phyloP scores from a whole-genome alignment of 2,329 filamentous ascomycete species.

The Trichocomaceae sp. region DNA sequence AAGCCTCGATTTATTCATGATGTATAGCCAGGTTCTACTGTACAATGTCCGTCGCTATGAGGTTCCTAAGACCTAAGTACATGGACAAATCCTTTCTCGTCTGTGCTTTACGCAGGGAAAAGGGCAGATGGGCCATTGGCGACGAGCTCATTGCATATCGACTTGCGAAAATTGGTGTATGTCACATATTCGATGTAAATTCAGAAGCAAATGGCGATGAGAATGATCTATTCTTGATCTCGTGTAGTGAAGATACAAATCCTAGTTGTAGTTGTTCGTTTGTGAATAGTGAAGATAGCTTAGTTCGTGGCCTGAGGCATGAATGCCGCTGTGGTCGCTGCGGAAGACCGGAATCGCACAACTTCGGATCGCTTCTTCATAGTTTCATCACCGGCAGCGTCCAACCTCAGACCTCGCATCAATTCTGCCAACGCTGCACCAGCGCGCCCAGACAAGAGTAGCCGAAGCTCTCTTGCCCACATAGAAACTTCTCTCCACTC shows the following conservation, averaged over 20 bases:
- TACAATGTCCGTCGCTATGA: no score
- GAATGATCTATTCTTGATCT: neutral
- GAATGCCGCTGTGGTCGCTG: slow-evolving; percentile 16
- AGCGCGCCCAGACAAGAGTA: slow-evolving; percentile 23
- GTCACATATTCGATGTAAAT: no score
- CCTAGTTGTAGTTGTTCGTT: no score
- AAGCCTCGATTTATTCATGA: no score
- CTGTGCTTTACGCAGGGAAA: neutral
- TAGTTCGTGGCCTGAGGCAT: slow-evolving; percentile 22
- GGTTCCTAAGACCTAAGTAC: no score
- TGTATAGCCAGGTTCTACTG: no score
- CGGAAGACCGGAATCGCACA: slow-evolving; percentile 14
- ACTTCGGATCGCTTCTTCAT: slow-evolving; percentile 8
- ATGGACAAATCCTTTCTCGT: no score
- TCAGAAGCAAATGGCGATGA: neutral
- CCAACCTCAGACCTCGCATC: slow-evolving; percentile 7
- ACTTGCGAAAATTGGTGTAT: no score
- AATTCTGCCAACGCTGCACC: slow-evolving; percentile 8
- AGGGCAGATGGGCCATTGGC: no score
- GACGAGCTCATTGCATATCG: no score
- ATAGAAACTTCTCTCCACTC: slow-evolving; percentile 29
- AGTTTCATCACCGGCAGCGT: slow-evolving; percentile 12
- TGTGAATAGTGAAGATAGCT: neutral
- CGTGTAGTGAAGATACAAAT: no score
- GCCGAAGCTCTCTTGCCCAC: slow-evolving; percentile 23